Conservation (phyloP, 306 rosid genomes). For the Abrus precatorius region DNA sequence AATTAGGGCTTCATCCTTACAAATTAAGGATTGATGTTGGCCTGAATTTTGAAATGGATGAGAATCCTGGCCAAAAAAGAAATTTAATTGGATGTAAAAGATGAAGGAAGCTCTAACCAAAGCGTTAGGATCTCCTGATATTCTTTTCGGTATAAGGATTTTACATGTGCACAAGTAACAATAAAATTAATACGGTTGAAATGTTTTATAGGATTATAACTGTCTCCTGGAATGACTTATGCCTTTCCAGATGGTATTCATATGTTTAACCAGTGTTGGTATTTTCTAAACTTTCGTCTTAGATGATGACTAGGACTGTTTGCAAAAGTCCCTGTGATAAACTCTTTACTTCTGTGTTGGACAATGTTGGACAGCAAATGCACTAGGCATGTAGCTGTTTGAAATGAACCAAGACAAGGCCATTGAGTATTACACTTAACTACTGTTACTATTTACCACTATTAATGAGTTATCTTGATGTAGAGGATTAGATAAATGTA, state of each 20-base stretch:
- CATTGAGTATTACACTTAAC: not conserved
- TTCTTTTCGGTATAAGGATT: not conserved
- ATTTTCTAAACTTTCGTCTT: not conserved
- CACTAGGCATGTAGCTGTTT: constrained; percentile 3
- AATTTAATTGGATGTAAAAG: constrained; percentile 9
- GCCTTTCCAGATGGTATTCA: not conserved
- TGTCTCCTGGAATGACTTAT: not conserved
- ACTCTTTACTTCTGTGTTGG: not conserved
- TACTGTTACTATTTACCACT: not conserved
- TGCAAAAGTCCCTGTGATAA: constrained; percentile 8
- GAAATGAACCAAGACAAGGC: not conserved
- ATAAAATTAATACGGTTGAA: not conserved
- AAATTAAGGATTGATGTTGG: constrained; percentile 19
- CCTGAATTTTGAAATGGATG: constrained; percentile 14
- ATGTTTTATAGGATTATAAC: constrained; percentile 16
- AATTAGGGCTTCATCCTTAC: not conserved
- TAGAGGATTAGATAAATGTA: not conserved
- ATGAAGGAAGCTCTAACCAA: not conserved
- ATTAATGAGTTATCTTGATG: not conserved
- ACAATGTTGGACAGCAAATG: not conserved
- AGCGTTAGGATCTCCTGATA: constrained; percentile 17
- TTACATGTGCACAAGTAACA: not conserved
- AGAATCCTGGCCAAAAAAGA: not conserved
- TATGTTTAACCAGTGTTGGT: not conserved
- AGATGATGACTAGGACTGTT: not conserved